A percentile compares a stretch with the other conserved stretches of the same genome.
phyloP scores from a whole-genome alignment of 2,329 filamentous ascomycete genomes.

The Rhynchosporium agropyri region DNA sequence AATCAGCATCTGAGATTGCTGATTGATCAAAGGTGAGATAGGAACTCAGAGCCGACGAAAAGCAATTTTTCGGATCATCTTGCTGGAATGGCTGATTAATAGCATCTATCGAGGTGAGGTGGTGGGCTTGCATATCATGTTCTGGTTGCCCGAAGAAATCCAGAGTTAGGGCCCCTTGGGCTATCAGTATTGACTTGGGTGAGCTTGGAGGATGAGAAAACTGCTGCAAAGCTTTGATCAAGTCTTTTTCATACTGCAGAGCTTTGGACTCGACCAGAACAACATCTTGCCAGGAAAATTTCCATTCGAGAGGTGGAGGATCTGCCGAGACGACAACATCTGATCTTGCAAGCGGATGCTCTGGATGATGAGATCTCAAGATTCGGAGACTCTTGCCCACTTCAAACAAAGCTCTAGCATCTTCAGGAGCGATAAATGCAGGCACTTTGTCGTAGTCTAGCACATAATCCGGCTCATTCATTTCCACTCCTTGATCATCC shows the following conservation, averaged over 20 bases:
- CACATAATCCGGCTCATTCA: slow-evolving; percentile 61
- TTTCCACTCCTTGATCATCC: slow-evolving; percentile 61
- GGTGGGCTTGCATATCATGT: slow-evolving; percentile 49
- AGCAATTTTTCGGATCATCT: slow-evolving; percentile 28
- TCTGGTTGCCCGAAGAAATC: slow-evolving; percentile 55
- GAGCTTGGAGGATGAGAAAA: slow-evolving; percentile 24
- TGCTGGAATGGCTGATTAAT: slow-evolving; percentile 46
- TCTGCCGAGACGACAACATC: slow-evolving; percentile 50
- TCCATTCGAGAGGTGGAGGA: slow-evolving; percentile 66
- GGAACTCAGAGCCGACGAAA: slow-evolving; percentile 33
- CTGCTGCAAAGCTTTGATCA: slow-evolving; percentile 43
- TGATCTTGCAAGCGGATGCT: slow-evolving; percentile 66
- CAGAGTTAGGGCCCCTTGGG: slow-evolving; percentile 20
- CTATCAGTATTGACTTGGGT: neutral
- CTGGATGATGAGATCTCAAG: slow-evolving; percentile 68
- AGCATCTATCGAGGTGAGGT: slow-evolving; percentile 55
- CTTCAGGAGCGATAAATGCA: slow-evolving; percentile 69
- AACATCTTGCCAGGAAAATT: slow-evolving; percentile 72
- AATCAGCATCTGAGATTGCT: slow-evolving; percentile 21
- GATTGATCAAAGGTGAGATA: slow-evolving; percentile 30
- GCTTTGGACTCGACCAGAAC: slow-evolving; percentile 64
- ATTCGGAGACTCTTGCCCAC: slow-evolving; percentile 76
- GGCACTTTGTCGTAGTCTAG: slow-evolving; percentile 70
- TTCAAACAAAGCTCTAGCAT: slow-evolving; percentile 75
- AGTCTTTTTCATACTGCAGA: slow-evolving; percentile 51